Base-by-base conservation (phyloP, 177 flowering plant genomes). In the Tripterygium wilfordii region DNA sequence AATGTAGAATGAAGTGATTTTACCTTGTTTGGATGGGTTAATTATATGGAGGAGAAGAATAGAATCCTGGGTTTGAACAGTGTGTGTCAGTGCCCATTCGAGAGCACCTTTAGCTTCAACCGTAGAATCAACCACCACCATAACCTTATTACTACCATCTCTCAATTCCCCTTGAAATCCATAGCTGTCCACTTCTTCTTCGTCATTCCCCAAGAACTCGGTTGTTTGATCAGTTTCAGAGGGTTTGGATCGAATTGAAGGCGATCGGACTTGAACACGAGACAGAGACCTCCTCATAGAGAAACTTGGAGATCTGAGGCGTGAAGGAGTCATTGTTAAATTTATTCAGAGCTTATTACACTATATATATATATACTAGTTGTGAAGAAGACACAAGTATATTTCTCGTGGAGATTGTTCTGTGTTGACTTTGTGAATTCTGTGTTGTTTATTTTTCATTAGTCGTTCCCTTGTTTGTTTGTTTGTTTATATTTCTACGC, bases 31-130 rank as follows among this genome's bases (percentile, higher is more conserved):
- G 37, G 55, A 19, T n/a, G 57, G 37, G 40, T 54, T 61, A 46
- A 27, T 30, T 0, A 78, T 66, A 47, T 66, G 57, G 0, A 80
- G 60, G 47, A 80, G 87, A 48, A 75, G 41, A 43, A 80, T 28
- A 6, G 72, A 69, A 29, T 81, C 88, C 16, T 71, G 74, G 26
- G 10, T 37, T 24, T 71, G 84, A 30, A 76, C 65, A 49, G 82
- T 45, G 25, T 78, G 78, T 25, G 83, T 57, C 4, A 81, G 63
- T 12, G 80, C 76, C 88, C 88, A 81, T 41, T 78, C 74, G 5
- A 81, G 79, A 43, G 84, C 87, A 9, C 66, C 76, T 32, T 59
- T 78, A 6, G 77, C 70, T 38, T 78, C 81, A 27, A 49, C 31
- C 32, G 66, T 72, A 5, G 77, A 62, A 63, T 75, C 83, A 25